These are phyloP conservation scores for Cavenderia fasciculata DNA, from an alignment of 78 protist genomes.

Conservation along the genomic window DNA sequence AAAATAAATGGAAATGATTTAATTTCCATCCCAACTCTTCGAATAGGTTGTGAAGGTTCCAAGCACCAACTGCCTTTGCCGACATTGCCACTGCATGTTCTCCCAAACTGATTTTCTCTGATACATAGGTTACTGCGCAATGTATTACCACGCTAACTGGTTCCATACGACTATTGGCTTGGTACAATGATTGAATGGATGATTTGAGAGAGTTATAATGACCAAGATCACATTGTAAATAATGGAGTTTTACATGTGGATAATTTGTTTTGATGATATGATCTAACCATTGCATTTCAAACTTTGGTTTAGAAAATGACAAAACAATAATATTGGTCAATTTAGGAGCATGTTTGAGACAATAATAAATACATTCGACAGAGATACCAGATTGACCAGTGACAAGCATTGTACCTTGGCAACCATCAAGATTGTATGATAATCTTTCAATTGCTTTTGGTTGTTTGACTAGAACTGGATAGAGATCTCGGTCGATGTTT, in stretches of 20 bases:
- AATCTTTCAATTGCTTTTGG: not conserved
- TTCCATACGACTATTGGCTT: not conserved
- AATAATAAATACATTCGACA: not conserved
- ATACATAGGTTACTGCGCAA: not conserved
- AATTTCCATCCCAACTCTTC: not conserved
- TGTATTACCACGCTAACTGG: not conserved
- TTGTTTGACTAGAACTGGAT: not conserved
- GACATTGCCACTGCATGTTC: not conserved
- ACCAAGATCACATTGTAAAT: not conserved
- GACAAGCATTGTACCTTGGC: not conserved
- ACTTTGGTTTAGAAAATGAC: not conserved
- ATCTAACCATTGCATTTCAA: not conserved
- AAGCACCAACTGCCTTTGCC: conserved; percentile 37
- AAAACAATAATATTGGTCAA: not conserved
- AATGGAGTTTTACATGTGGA: not conserved
- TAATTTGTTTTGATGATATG: not conserved
- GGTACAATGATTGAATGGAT: not conserved
- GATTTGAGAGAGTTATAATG: not conserved
- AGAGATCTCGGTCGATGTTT: not conserved
- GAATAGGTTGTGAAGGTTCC: not conserved
- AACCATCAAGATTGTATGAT: not conserved
- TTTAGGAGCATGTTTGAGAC: not conserved
- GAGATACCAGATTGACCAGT: conserved; percentile 66
- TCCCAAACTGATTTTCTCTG: not conserved
- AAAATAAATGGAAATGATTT: conserved; percentile 1